These are phyloP conservation scores for Syzygium grande DNA, from an alignment of 345 rosid genomes.

Conservation along the genomic window DNA sequence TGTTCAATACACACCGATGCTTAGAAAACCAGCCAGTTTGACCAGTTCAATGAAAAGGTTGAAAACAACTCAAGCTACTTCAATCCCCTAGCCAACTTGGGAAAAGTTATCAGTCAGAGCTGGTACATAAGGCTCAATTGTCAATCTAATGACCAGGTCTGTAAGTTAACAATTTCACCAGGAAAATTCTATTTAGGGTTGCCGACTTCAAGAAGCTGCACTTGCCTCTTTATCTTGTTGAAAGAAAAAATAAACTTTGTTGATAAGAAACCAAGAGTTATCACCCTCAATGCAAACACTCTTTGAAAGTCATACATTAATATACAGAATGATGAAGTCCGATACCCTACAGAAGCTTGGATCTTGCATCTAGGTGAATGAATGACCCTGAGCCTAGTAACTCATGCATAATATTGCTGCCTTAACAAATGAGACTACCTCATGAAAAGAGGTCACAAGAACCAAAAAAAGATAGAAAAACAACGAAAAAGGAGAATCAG, in stretches of 20 bases:
- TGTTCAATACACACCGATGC: not conserved
- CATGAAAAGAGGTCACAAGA: not conserved
- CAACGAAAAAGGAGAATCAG: not conserved
- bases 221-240: not conserved
- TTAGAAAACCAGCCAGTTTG: not conserved
- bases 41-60: not conserved
- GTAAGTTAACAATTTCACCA: not conserved
- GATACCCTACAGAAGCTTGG: not conserved
- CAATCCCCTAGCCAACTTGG: not conserved
- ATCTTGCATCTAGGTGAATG: not conserved
- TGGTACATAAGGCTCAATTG: not conserved
- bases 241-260: not conserved
- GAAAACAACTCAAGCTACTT: not conserved
- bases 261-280: not conserved
- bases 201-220: not conserved
- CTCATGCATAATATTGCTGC: not conserved
- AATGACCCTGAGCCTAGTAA: not conserved
- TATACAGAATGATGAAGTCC: not conserved
- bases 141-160: not conserved
- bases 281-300: not conserved
- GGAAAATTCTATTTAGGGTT: not conserved
- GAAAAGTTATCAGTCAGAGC: not conserved
- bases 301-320: not conserved
- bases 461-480: not conserved
- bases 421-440: not conserved